Evolutionary conservation across 345 rosid genomes (phyloP).

Genomic region (Arabidopsis suecica): DNA sequence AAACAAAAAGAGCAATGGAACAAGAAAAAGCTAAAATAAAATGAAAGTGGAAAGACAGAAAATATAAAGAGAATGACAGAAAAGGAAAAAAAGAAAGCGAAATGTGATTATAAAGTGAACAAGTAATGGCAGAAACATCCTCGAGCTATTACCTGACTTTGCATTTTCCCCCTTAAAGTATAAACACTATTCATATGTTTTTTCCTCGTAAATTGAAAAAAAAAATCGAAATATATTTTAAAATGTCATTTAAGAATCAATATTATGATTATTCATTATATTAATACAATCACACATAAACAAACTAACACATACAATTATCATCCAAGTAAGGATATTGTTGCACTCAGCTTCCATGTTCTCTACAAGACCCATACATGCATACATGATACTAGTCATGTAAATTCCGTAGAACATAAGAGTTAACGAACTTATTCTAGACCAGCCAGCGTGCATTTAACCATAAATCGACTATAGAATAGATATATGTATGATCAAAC

Average conservation of each 20-base stretch:
- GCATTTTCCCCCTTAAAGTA: slow-evolving; percentile 40
- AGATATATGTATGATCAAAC: no score
- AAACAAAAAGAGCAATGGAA: slow-evolving; percentile 56
- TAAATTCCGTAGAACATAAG: no score
- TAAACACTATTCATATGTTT: slow-evolving; percentile 17
- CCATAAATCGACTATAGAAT: no score
- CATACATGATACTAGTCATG: neutral
- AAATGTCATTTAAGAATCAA: neutral
- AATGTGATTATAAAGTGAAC: slow-evolving; percentile 47
- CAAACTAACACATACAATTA: neutral
- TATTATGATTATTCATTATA: neutral
- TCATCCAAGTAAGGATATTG: no score
- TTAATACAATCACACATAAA: neutral
- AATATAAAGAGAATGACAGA: slow-evolving; percentile 33
- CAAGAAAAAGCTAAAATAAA: slow-evolving; percentile 46
- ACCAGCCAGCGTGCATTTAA: no score
- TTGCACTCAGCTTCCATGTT: neutral
- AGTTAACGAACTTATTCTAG: no score
- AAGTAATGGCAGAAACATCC: slow-evolving; percentile 42
- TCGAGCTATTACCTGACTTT: slow-evolving; percentile 25
- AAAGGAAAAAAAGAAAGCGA: slow-evolving; percentile 50
- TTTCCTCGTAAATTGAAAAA: slow-evolving; percentile 23
- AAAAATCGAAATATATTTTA: neutral
- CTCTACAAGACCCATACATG: neutral
- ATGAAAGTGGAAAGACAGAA: slow-evolving; percentile 12